Base-by-base conservation (phyloP, 148 eudicot genomes). In the Camellia granthamiana region DNA sequence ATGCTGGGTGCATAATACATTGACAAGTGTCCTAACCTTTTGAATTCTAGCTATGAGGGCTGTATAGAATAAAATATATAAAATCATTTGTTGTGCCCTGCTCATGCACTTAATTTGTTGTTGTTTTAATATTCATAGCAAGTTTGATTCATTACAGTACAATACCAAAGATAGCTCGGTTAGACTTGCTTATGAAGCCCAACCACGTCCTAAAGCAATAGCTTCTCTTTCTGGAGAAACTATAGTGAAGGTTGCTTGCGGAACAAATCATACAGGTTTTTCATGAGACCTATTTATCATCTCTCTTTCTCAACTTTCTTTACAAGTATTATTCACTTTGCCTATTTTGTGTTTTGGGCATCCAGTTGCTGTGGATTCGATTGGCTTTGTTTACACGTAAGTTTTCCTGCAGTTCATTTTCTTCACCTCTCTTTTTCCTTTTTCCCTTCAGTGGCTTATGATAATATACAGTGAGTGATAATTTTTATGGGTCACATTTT, bases 131-230 rank as follows among this genome's bases (percentile, higher is more conserved):
- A 23, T 23, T 84, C 30, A 68, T 54, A 6, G 69, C 14, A 82
- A 23, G 74, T 67, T 60, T 77, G 12, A 12, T 76, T 83, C 70
- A 68, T 83, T 88, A 79, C 88, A 94, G 99, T 97, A 94, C 84
- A 97, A 97, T 83, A 91, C 94, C 44, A 97, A 92, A 85, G 99
- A 97, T 47, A 90, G 99, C 85, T 94, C 99, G 76, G 98, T 97
- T 38, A 94, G 78, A 85, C 99, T 97, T 81, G 99, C 91, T 21
- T 97, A 97, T 85, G 98, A 90, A 85, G 89, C 98, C 79, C 99
- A 97, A 83, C 91, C 99, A 16, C 95, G 93, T 38, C 99, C 99
- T 42, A 94, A 88, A 84, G 91, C 97, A 59, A 81, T 97, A 77
- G 89, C 90, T 79, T 82, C 91, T 67, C 81, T 97, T 76, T 84